Conservation (phyloP, 2,329 filamentous ascomycete genomes). For the Stagonosporopsis chrysanthemi region DNA sequence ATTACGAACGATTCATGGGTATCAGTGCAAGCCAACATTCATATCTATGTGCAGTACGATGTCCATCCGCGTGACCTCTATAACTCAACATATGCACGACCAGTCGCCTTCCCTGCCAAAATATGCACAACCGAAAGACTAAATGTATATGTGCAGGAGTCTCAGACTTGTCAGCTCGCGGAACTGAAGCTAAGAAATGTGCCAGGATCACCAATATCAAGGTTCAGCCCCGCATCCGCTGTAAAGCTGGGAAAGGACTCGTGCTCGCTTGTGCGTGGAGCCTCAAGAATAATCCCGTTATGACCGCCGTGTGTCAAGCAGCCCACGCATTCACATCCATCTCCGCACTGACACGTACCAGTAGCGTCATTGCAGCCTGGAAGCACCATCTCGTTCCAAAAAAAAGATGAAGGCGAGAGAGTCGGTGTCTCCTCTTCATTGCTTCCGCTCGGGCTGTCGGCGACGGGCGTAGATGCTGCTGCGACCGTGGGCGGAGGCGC, state of each 20-base stretch:
- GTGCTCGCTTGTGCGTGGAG: conserved; percentile 23
- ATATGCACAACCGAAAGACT: conserved; percentile 3
- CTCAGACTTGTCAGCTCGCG: not conserved
- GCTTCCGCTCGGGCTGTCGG: conserved; percentile 40
- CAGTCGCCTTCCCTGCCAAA: not conserved
- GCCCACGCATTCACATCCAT: conserved; percentile 61
- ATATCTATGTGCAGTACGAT: not conserved
- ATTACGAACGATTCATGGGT: not conserved
- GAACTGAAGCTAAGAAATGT: conserved; percentile 23
- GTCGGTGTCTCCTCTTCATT: conserved; percentile 45
- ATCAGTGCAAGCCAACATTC: not conserved
- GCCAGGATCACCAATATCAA: conserved; percentile 23
- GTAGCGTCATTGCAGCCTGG: conserved; percentile 57
- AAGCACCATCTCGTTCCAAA: conserved; percentile 47
- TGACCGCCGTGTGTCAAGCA: conserved; percentile 62
- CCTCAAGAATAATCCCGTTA: conserved; percentile 52
- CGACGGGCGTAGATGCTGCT: conserved; percentile 20
- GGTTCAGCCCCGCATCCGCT: conserved; percentile 7
- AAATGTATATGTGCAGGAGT: not conserved
- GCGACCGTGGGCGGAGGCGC: conserved; percentile 27
- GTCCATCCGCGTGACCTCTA: not conserved
- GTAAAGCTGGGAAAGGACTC: conserved; percentile 28
- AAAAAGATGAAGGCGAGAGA: conserved; percentile 49
- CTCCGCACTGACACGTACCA: conserved; percentile 61
- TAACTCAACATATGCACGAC: not conserved